phyloP scores from a whole-genome alignment of 352 stramenopile species.

The Globisporangium middletonii region DNA sequence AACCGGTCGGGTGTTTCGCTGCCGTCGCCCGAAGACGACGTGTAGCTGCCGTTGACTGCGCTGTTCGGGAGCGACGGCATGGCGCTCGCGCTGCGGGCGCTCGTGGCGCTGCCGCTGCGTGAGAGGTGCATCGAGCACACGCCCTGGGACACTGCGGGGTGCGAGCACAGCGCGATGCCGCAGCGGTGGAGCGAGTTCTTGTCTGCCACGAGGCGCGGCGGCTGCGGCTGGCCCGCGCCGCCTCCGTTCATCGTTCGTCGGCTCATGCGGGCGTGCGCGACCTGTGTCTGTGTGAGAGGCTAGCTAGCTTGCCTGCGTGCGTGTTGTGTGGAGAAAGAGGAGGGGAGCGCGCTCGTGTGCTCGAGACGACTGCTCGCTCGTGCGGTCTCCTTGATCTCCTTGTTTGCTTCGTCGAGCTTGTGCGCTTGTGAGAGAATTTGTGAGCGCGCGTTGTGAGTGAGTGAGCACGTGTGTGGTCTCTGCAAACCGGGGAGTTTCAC shows the following conservation, averaged over 20 bases:
- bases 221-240: neutral
- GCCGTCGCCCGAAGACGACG: constrained; percentile 14
- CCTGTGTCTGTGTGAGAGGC: neutral
- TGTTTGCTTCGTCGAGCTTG: no score
- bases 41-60: constrained; percentile 11
- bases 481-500: no score
- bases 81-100: neutral
- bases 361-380: no score
- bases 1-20: constrained; percentile 38
- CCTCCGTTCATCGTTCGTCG: neutral
- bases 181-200: constrained; percentile 70
- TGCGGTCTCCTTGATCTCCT: no score
- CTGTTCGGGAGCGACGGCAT: constrained; percentile 1
- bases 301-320: no score
- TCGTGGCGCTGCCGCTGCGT: constrained; percentile 11
- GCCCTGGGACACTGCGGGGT: constrained; percentile 65
- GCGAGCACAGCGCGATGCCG: constrained; percentile 70
- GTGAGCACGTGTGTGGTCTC: no score
- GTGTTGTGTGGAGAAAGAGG: no score
- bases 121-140: constrained; percentile 76
- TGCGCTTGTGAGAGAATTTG: no score
- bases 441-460: no score
- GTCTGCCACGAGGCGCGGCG: constrained; percentile 6
- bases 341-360: neutral
- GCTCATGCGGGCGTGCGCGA: no score